A percentile compares a stretch with the other conserved stretches of the same genome.
Evolutionary conservation across 495 filamentous ascomycete genomes (phyloP).

Genomic region (Neurospora sp.): DNA sequence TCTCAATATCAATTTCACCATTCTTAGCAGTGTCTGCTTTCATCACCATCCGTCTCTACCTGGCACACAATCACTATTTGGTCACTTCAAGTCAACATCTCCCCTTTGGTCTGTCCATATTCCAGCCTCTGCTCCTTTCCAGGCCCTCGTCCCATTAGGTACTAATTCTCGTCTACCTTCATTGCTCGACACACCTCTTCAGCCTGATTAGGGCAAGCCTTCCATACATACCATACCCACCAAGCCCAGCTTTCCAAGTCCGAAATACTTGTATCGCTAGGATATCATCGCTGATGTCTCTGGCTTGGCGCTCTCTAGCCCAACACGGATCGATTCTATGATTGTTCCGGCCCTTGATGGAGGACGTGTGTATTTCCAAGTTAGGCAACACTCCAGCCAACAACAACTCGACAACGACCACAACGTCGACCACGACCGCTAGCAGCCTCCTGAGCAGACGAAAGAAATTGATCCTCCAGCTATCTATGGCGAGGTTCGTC

Average conservation of each 20-base stretch:
- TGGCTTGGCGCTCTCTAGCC: conserved; percentile 14
- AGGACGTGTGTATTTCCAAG: conserved; percentile 9
- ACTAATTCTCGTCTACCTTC: background rate
- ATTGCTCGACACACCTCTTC: background rate
- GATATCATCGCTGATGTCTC: conserved; percentile 15
- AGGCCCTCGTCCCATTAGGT: background rate
- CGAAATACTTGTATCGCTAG: conserved; percentile 3
- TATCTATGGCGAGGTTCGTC: conserved; percentile 21
- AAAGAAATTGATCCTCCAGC: conserved; percentile 19
- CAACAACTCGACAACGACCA: background rate
- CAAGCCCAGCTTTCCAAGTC: background rate
- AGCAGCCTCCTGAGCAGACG: conserved; percentile 16
- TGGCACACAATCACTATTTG: background rate
- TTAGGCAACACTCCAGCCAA: conserved; percentile 15
- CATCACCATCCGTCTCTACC: background rate
- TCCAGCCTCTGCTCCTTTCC: background rate
- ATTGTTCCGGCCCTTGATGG: conserved; percentile 17
- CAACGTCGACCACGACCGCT: background rate
- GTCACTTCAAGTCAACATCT: background rate
- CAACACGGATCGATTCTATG: conserved; percentile 14
- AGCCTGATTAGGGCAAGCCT: background rate
- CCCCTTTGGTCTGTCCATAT: background rate
- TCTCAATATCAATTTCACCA: background rate
- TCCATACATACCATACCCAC: background rate
- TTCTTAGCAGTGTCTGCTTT: background rate